Evolutionary conservation across 805 yeast species (phyloP), one percentile per base, ranked within the genome.

Genomic region (Isabelozyma gotoi): DNA sequence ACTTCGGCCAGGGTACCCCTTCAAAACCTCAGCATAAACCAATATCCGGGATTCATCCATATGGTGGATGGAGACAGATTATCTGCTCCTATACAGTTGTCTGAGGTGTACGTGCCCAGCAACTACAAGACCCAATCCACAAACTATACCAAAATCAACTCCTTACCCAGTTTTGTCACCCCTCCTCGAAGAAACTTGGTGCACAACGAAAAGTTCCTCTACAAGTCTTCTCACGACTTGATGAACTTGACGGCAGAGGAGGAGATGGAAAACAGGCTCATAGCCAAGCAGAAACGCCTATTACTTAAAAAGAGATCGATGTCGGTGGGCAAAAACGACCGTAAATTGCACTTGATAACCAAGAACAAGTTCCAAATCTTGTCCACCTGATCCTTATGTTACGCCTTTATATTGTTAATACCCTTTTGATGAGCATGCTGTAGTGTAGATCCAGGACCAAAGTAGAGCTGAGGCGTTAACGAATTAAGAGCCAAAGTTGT

Each of bases 251-350:
- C 31, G 38, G 51, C 34, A 40, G 47, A 35, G 46, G 56, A 55
- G 20, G 51, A 47, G 12, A 46, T 43, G 41, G 47, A 44, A 14
- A 16, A 17, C 5, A 38, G 38, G 8, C 21, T 38, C 10, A 10
- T 29, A 5, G 36, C 16, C 2, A 40, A 37, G 29, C 31, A 33
- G 51, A 51, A 29, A 63, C 50, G 14, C 48, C 50, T 43, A 33
- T 48, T 36, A 44, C 57, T 52, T 41, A 65, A 61, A 43, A 61
- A 57, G 41, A 56, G 75, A 39, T 60, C 72, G 18, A 50, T 62
- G 50, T 68, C 74, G 17, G 69, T 67, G 19, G 75, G 74, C 2
- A 65, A 60, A 35, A 70, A 70, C 49, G 65, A 60, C 31, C 54
- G 65, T 36, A 70, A 69, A 50, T 52, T 57, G 39, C 54, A 53